These are phyloP conservation scores for Salvia splendens DNA, from an alignment of 257 asterid genomes.

Conservation along the genomic window DNA sequence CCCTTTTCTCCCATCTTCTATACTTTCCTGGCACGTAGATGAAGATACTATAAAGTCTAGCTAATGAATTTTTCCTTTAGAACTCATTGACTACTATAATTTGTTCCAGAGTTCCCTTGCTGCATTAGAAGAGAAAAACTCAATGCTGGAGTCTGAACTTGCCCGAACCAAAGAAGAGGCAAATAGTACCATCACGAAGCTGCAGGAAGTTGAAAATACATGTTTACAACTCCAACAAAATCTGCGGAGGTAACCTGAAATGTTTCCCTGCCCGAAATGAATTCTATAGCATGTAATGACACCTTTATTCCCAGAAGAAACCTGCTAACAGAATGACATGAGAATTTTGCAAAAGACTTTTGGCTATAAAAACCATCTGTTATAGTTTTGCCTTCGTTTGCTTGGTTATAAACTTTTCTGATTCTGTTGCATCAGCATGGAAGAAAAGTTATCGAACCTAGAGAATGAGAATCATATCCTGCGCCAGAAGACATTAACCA, in stretches of 20 bases:
- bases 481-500: slow-evolving; percentile 73
- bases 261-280: neutral
- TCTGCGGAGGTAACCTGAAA: slow-evolving; percentile 59
- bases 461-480: slow-evolving; percentile 81
- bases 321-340: slow-evolving; percentile 6
- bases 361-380: neutral
- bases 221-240: slow-evolving; percentile 70
- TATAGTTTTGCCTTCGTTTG: slow-evolving; percentile 21
- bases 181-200: slow-evolving; percentile 52
- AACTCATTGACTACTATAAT: slow-evolving; percentile 29
- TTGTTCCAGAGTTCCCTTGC: slow-evolving; percentile 62
- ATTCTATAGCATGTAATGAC: neutral
- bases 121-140: slow-evolving; percentile 64
- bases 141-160: slow-evolving; percentile 70
- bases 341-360: slow-evolving; percentile 27
- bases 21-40: slow-evolving; percentile 12
- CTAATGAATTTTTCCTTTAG: slow-evolving; percentile 16
- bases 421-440: slow-evolving; percentile 62
- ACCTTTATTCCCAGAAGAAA: neutral
- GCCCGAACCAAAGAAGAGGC: slow-evolving; percentile 69
- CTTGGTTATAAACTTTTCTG: slow-evolving; percentile 25
- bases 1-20: slow-evolving; percentile 9
- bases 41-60: slow-evolving; percentile 19
- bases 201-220: slow-evolving; percentile 73
- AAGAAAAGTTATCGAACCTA: slow-evolving; percentile 69